These are phyloP conservation scores for Aspergillus pseudotamarii DNA, from an alignment of 2,329 filamentous ascomycete genomes.

Conservation along the genomic window DNA sequence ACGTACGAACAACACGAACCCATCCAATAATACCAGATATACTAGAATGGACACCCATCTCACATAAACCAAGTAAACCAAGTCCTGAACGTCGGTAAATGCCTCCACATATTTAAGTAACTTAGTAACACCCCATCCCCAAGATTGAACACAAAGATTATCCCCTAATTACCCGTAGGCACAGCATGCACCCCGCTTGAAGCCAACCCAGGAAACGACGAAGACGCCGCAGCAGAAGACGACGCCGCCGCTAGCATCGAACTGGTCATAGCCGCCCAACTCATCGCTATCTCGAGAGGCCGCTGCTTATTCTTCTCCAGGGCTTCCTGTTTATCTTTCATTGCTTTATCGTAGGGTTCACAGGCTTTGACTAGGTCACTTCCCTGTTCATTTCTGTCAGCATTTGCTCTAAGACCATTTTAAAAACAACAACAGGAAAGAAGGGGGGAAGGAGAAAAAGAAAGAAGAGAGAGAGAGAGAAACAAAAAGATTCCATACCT, in stretches of 20 bases:
- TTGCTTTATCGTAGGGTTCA: slow-evolving; percentile 26
- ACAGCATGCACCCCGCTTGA: background rate
- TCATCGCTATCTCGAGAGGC: background rate
- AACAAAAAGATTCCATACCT: slow-evolving; percentile 7
- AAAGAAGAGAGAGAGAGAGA: no score
- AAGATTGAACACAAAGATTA: background rate
- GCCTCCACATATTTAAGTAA: no score
- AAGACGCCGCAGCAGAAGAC: background rate
- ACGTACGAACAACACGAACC: background rate
- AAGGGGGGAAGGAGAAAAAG: background rate
- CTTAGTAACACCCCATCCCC: background rate
- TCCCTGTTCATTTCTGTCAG: background rate
- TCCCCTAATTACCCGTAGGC: background rate
- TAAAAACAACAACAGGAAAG: background rate
- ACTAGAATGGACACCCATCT: background rate
- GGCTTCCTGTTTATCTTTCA: slow-evolving; percentile 24
- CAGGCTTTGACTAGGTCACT: slow-evolving; percentile 19
- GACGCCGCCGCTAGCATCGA: background rate
- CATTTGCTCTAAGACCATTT: background rate
- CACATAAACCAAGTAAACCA: background rate
- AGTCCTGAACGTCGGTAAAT: background rate
- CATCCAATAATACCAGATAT: background rate
- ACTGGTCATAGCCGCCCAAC: background rate
- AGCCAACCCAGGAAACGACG: background rate
- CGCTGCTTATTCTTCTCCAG: slow-evolving; percentile 9